These are phyloP conservation scores for Aspergillus cavernicola DNA, from an alignment of 495 filamentous ascomycete species.

Conservation along the genomic window DNA sequence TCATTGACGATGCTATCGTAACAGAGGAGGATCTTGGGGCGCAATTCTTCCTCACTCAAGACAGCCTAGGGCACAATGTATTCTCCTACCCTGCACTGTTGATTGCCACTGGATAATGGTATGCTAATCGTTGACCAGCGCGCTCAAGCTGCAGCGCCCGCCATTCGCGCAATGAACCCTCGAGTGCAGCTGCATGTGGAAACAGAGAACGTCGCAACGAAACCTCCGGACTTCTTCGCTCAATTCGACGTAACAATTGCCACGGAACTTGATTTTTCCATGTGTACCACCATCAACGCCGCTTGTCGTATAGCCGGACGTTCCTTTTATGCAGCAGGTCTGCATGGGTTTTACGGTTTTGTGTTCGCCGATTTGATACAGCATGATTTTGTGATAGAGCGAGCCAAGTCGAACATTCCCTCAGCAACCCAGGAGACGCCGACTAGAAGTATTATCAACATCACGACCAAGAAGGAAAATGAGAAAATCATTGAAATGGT, in stretches of 20 bases:
- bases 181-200: constrained; percentile 75
- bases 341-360: constrained; percentile 91
- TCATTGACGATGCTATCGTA: constrained; percentile 76
- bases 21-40: constrained; percentile 78
- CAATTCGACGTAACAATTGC: constrained; percentile 85
- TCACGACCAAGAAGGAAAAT: constrained; percentile 67
- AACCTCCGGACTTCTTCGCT: constrained; percentile 66
- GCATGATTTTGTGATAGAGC: constrained; percentile 84
- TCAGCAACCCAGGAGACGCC: constrained; percentile 67
- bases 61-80: constrained; percentile 73
- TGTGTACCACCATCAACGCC: constrained; percentile 75
- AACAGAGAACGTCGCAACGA: constrained; percentile 56
- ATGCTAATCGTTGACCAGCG: constrained; percentile 46
- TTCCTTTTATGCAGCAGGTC: constrained; percentile 83
- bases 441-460: constrained; percentile 71
- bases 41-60: constrained; percentile 80
- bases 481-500: constrained; percentile 81
- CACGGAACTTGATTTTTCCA: constrained; percentile 75
- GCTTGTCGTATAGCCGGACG: constrained; percentile 68
- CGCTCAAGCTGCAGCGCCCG: constrained; percentile 74
- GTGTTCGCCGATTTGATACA: constrained; percentile 88
- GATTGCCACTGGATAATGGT: not conserved
- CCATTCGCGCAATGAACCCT: constrained; percentile 83
- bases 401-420: constrained; percentile 69
- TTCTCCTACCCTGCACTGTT: constrained; percentile 4